Evolutionary conservation across 2,329 filamentous ascomycete genomes (phyloP).

Genomic region (Phoma herbarum): DNA sequence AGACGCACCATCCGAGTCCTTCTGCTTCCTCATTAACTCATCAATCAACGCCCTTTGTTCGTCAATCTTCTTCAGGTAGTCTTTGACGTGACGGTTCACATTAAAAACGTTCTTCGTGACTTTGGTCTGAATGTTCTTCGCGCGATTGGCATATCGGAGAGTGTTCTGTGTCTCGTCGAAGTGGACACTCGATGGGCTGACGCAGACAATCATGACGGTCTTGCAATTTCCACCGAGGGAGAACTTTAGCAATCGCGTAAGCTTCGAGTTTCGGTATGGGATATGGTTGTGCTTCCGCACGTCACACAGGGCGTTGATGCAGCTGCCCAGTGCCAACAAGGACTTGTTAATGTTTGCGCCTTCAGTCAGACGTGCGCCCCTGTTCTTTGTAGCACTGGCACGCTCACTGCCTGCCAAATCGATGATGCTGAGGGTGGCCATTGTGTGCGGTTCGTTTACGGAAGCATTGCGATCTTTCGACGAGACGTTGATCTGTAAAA

Average conservation of each 20-base stretch:
- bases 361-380: constrained; percentile 88
- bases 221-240: constrained; percentile 97
- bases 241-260: constrained; percentile 94
- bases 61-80: constrained; percentile 98
- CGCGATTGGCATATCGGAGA: constrained; percentile 93
- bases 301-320: constrained; percentile 98
- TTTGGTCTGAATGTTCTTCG: constrained; percentile 99
- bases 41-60: constrained; percentile 98
- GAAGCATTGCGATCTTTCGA: constrained; percentile 93
- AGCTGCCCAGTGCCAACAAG: constrained; percentile 89
- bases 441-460: constrained; percentile 93
- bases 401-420: constrained; percentile 95
- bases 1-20: constrained; percentile 81
- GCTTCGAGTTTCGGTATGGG: constrained; percentile 96
- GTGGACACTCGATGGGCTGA: constrained; percentile 94
- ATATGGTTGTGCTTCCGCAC: constrained; percentile 91
- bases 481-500: constrained; percentile 95
- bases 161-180: constrained; percentile 99
- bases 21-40: constrained; percentile 91
- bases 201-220: constrained; percentile 99
- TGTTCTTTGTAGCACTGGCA: constrained; percentile 95
- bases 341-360: constrained; percentile 99
- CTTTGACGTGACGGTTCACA: constrained; percentile 98
- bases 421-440: constrained; percentile 98
- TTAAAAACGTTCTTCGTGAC: constrained; percentile 99